phyloP scores from a whole-genome alignment of 441 rosid species.

The Adansonia gregorii region DNA sequence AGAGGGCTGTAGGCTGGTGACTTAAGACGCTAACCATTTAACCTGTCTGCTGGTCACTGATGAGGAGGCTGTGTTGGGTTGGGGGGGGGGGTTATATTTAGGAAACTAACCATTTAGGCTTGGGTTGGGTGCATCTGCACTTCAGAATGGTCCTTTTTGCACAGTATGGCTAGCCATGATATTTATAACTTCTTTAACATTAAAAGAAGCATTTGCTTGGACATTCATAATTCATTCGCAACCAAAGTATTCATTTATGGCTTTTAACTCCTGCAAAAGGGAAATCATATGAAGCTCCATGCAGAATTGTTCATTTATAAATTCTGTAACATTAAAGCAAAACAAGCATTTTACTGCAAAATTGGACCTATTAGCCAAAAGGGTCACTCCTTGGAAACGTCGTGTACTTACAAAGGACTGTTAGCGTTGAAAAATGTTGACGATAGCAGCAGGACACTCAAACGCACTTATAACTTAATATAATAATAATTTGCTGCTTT shows the following conservation, averaged over 20 bases:
- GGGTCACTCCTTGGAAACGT: neutral
- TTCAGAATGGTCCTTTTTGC: neutral
- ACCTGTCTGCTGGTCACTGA: neutral
- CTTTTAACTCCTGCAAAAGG: no score
- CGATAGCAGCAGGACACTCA: neutral
- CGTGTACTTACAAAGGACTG: no score
- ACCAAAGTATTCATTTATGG: no score
- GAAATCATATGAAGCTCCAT: no score
- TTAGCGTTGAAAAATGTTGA: neutral
- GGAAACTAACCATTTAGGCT: neutral
- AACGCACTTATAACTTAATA: neutral
- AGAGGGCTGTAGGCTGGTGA: conserved; percentile 8
- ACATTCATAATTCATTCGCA: no score
- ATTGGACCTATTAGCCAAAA: neutral
- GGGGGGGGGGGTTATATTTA: neutral
- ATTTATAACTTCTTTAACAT: neutral
- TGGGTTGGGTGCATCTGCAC: neutral
- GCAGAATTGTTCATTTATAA: no score
- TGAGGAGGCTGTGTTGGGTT: no score
- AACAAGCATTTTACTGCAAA: neutral
- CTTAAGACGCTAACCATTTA: neutral
- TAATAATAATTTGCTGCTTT: neutral
- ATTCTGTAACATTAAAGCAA: neutral
- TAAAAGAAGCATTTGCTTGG: no score
- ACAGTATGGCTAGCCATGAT: neutral